Conservation (phyloP, 2,329 filamentous ascomycete genomes). For the Penicillium sp. region DNA sequence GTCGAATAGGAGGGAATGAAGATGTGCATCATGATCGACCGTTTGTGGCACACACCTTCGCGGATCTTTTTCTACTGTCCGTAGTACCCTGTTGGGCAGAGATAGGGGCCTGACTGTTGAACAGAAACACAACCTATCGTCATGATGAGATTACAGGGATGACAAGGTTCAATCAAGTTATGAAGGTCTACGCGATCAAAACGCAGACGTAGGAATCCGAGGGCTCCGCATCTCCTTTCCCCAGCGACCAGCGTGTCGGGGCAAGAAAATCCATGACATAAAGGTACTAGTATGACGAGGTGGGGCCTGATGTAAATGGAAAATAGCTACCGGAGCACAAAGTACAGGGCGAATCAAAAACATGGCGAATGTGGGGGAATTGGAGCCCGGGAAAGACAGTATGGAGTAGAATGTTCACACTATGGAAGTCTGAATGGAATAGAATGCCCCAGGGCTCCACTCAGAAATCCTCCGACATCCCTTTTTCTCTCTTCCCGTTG, state of each 20-base stretch:
- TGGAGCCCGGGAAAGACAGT: constrained; percentile 18
- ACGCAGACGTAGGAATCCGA: constrained; percentile 19
- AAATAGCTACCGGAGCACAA: background rate
- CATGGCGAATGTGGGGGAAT: constrained; percentile 22
- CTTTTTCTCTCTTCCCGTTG: background rate
- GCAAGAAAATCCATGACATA: constrained; percentile 17
- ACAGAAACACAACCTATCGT: constrained; percentile 4
- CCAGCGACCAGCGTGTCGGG: constrained; percentile 29
- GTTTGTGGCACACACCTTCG: constrained; percentile 16
- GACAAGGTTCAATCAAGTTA: constrained; percentile 14
- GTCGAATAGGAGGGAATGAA: constrained; percentile 21
- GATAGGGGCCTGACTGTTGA: constrained; percentile 15
- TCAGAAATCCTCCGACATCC: constrained; percentile 13
- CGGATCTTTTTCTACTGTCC: constrained; percentile 2
- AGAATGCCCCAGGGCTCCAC: constrained; percentile 19
- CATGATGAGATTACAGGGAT: constrained; percentile 9
- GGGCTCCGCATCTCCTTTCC: constrained; percentile 27
- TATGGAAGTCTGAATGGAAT: constrained; percentile 26
- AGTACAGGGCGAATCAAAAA: constrained; percentile 9
- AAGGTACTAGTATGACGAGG: constrained; percentile 13
- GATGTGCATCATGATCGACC: constrained; percentile 24
- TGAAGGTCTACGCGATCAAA: constrained; percentile 18
- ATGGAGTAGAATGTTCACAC: constrained; percentile 8
- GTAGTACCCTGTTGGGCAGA: constrained; percentile 12
- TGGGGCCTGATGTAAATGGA: constrained; percentile 1